Evolutionary conservation across 1,284 basidiomycete species (phyloP).

Genomic region (Malassezia psittaci): DNA sequence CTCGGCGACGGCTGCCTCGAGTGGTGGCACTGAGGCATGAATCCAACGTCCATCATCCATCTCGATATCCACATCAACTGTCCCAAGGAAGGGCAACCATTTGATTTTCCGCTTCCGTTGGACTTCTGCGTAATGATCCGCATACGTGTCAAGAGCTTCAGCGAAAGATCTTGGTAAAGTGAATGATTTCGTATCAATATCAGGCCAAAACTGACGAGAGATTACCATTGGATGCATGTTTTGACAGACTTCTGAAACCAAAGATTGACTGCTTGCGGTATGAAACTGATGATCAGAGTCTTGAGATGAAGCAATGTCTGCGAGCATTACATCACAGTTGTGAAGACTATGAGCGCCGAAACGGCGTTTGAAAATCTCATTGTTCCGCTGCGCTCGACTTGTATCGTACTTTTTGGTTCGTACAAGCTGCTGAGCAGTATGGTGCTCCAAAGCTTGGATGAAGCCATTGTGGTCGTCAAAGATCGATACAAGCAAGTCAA

Average conservation of each 20-base stretch:
- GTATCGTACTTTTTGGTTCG: slow-evolving; percentile 30
- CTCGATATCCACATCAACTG: slow-evolving; percentile 30
- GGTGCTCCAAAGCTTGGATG: slow-evolving; percentile 37
- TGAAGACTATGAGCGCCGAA: slow-evolving; percentile 39
- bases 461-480: slow-evolving; percentile 43
- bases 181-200: slow-evolving; percentile 20
- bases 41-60: slow-evolving; percentile 23
- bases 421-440: slow-evolving; percentile 39
- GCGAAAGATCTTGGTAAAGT: slow-evolving; percentile 29
- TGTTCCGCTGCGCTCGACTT: slow-evolving; percentile 35
- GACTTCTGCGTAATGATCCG: slow-evolving; percentile 9
- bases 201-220: slow-evolving; percentile 45
- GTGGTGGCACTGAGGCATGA: slow-evolving; percentile 3
- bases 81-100: slow-evolving; percentile 33
- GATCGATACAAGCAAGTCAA: slow-evolving; percentile 42
- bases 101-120: slow-evolving; percentile 27
- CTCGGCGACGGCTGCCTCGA: slow-evolving; percentile 11
- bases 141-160: slow-evolving; percentile 24
- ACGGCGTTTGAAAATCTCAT: slow-evolving; percentile 41
- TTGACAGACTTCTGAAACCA: neutral
- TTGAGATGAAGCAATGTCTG: slow-evolving; percentile 32
- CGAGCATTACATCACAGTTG: slow-evolving; percentile 44
- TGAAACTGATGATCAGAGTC: slow-evolving; percentile 28
- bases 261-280: neutral
- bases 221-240: slow-evolving; percentile 36